Conservation (phyloP, 1,284 basidiomycete species). For the Tausonia pullulans region DNA sequence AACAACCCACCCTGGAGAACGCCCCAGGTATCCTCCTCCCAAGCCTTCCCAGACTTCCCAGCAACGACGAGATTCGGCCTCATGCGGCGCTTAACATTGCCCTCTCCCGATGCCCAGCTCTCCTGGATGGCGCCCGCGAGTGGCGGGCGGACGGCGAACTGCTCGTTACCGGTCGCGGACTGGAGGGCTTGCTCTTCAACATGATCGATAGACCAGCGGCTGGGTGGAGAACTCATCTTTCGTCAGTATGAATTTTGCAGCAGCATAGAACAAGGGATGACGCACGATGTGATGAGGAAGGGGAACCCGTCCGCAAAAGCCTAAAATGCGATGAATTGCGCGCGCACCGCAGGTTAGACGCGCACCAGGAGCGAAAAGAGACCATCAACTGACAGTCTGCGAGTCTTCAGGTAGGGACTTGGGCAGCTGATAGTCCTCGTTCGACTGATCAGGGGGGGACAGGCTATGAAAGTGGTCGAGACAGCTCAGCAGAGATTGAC, state of each 20-base stretch:
- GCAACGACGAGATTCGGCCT: slow-evolving; percentile 8
- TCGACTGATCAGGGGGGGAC: neutral
- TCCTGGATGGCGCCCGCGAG: neutral
- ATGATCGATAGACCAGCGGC: slow-evolving; percentile 48
- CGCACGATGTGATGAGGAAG: slow-evolving; percentile 38
- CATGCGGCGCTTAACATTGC: neutral
- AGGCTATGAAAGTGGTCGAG: too few species aligned
- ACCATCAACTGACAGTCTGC: slow-evolving; percentile 26
- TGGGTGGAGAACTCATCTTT: slow-evolving; percentile 27
- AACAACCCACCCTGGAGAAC: slow-evolving; percentile 37
- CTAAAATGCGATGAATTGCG: too few species aligned
- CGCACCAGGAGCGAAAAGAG: too few species aligned
- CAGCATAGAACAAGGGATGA: too few species aligned
- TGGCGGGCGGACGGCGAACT: slow-evolving; percentile 32
- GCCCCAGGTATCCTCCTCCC: slow-evolving; percentile 39
- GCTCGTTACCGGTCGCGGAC: slow-evolving; percentile 32
- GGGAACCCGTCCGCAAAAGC: slow-evolving; percentile 63
- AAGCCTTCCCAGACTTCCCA: slow-evolving; percentile 1
- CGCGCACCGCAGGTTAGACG: too few species aligned
- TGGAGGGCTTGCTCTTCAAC: slow-evolving; percentile 31
- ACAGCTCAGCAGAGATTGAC: neutral
- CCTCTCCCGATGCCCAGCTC: neutral
- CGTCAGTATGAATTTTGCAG: too few species aligned
- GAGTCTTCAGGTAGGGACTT: slow-evolving; percentile 38
- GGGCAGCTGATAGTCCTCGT: neutral